Conservation (phyloP, 2,329 filamentous ascomycete genomes). For the Monosporascus sp. region DNA sequence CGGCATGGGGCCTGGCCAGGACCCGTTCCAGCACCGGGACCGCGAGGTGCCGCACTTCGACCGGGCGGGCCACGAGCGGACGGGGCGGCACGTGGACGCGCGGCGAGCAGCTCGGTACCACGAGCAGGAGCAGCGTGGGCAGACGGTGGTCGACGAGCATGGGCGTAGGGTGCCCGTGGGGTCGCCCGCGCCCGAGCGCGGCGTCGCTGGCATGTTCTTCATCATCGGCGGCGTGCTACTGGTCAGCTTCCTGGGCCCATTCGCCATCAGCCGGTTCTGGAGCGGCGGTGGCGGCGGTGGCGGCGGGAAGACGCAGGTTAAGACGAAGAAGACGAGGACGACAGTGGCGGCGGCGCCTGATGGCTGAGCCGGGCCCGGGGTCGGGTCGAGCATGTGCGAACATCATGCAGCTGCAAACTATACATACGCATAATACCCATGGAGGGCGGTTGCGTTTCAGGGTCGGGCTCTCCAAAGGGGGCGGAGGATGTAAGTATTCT, state of each 20-base stretch:
- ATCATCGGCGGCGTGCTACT: constrained; percentile 43
- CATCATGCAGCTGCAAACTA: no score
- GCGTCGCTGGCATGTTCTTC: constrained; percentile 41
- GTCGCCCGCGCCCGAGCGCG: constrained; percentile 35
- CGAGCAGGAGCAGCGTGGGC: constrained; percentile 22
- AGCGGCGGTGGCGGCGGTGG: constrained; percentile 5
- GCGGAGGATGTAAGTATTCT: no score
- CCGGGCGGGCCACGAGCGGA: constrained; percentile 63
- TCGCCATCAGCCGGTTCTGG: constrained; percentile 33
- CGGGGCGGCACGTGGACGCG: constrained; percentile 60
- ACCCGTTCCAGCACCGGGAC: constrained; percentile 40
- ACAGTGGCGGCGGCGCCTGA: constrained; percentile 1
- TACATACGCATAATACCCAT: no score
- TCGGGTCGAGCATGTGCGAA: neutral
- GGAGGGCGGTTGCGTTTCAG: no score
- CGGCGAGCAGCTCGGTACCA: constrained; percentile 36
- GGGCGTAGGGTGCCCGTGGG: constrained; percentile 10
- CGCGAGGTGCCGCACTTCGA: constrained; percentile 70
- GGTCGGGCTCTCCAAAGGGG: no score
- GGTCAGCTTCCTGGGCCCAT: constrained; percentile 41
- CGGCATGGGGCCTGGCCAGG: constrained; percentile 58
- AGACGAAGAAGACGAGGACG: constrained; percentile 13
- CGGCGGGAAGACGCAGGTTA: neutral
- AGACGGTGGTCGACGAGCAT: neutral
- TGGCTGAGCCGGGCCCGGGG: no score